Percentiles rank a stretch among this genome's conserved stretches.
phyloP scores from a whole-genome alignment of 352 stramenopile species.

The Blastocystis hominis region DNA sequence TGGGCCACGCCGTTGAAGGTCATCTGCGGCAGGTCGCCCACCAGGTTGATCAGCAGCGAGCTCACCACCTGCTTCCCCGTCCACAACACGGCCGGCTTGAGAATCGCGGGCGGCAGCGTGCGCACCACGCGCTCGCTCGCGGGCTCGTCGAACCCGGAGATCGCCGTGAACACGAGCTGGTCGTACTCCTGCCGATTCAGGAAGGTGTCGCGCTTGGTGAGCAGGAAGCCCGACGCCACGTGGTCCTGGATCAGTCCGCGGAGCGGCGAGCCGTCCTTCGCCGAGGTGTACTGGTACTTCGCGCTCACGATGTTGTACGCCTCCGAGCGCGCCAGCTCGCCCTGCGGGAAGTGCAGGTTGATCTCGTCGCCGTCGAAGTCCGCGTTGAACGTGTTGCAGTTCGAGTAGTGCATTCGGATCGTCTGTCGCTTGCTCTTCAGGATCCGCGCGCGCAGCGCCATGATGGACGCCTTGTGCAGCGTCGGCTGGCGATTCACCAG shows the following conservation, averaged over 20 bases:
- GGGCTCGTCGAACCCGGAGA: slow-evolving; percentile 83
- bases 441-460: slow-evolving; percentile 93
- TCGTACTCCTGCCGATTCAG: slow-evolving; percentile 94
- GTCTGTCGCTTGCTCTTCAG: slow-evolving; percentile 89
- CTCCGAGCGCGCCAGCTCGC: slow-evolving; percentile 86
- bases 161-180: slow-evolving; percentile 87
- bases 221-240: slow-evolving; percentile 93
- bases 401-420: slow-evolving; percentile 99
- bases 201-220: slow-evolving; percentile 92
- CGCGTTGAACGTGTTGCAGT: slow-evolving; percentile 99
- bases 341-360: slow-evolving; percentile 99
- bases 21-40: slow-evolving; percentile 54
- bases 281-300: slow-evolving; percentile 92
- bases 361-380: slow-evolving; percentile 99
- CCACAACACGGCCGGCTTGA: slow-evolving; percentile 90
- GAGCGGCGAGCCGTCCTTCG: slow-evolving; percentile 90
- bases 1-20: slow-evolving; percentile 79
- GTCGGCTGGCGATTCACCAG: slow-evolving; percentile 98
- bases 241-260: slow-evolving; percentile 93
- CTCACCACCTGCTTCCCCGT: slow-evolving; percentile 91
- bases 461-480: slow-evolving; percentile 99
- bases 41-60: slow-evolving; percentile 61
- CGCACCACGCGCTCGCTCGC: slow-evolving; percentile 82
- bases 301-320: slow-evolving; percentile 91
- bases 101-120: slow-evolving; percentile 86